phyloP scores from a whole-genome alignment of 371 early-diverging fungal species.

The Circinella umbellata region DNA sequence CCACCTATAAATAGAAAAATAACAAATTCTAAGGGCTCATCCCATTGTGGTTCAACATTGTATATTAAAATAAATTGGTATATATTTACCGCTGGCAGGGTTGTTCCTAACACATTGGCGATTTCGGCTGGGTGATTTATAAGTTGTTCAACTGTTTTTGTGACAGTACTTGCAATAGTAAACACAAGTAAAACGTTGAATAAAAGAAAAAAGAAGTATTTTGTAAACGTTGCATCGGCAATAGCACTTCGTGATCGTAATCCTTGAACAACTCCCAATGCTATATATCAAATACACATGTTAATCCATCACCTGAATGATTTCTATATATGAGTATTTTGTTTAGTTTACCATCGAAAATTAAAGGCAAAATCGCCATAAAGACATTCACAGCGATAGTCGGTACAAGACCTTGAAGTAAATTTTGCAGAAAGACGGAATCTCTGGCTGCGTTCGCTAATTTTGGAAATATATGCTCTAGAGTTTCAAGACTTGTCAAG shows the following conservation, averaged over 20 bases:
- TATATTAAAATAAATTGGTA: too few species aligned
- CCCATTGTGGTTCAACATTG: too few species aligned
- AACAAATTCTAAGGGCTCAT: too few species aligned
- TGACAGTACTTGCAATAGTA: slow-evolving; percentile 75
- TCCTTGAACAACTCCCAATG: slow-evolving; percentile 47
- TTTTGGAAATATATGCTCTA: slow-evolving; percentile 32
- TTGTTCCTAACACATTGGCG: slow-evolving; percentile 63
- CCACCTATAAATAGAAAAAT: slow-evolving; percentile 37
- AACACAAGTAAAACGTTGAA: slow-evolving; percentile 89
- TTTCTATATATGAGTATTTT: not conserved
- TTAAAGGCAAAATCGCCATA: slow-evolving; percentile 64
- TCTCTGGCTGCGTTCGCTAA: slow-evolving; percentile 19
- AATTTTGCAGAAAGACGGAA: slow-evolving; percentile 33
- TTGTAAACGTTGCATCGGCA: slow-evolving; percentile 53
- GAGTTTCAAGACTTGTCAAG: slow-evolving; percentile 47
- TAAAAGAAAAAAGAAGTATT: slow-evolving; percentile 86
- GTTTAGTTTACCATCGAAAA: slow-evolving; percentile 48
- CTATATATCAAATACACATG: slow-evolving; percentile 15
- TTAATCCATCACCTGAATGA: too few species aligned
- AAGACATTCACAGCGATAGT: slow-evolving; percentile 57
- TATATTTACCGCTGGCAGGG: slow-evolving; percentile 52
- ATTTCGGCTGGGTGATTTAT: slow-evolving; percentile 59
- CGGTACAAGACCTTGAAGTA: slow-evolving; percentile 58
- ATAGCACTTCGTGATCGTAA: slow-evolving; percentile 45
- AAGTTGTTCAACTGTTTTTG: slow-evolving; percentile 52